These are phyloP conservation scores for Lentinula sp. DNA, from an alignment of 768 basidiomycete species.

Conservation along the genomic window DNA sequence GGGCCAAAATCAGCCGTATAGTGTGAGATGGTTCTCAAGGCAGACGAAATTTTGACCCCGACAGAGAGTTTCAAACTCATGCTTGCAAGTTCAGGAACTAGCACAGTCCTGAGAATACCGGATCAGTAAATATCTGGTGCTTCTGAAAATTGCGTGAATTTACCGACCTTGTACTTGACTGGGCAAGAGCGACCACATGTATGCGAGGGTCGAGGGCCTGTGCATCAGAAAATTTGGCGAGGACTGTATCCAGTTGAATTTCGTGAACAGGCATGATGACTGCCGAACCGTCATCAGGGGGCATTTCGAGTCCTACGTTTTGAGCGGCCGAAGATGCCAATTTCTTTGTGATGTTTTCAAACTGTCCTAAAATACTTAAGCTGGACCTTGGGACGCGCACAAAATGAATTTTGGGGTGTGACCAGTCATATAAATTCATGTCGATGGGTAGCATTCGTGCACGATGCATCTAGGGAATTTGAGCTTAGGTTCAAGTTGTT, in stretches of 20 bases:
- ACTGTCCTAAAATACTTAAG: slow-evolving; percentile 36
- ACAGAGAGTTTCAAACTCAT: slow-evolving; percentile 46
- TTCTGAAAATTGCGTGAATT: neutral
- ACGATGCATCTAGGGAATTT: slow-evolving; percentile 43
- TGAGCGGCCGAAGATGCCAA: slow-evolving; percentile 28
- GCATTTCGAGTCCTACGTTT: slow-evolving; percentile 19
- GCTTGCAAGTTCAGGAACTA: slow-evolving; percentile 36
- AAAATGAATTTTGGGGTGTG: slow-evolving; percentile 44
- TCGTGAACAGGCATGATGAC: slow-evolving; percentile 49
- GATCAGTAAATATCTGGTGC: slow-evolving; percentile 1
- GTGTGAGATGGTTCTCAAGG: slow-evolving; percentile 53
- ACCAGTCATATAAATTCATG: slow-evolving; percentile 41
- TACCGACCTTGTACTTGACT: slow-evolving; percentile 48
- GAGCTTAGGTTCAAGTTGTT: neutral
- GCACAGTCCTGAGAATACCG: slow-evolving; percentile 29
- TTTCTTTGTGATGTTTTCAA: slow-evolving; percentile 27
- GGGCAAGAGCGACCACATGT: slow-evolving; percentile 34
- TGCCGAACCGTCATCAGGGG: slow-evolving; percentile 17
- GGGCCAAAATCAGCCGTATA: slow-evolving; percentile 53
- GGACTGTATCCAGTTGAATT: slow-evolving; percentile 41
- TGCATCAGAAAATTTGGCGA: slow-evolving; percentile 34
- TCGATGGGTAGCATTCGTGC: slow-evolving; percentile 34
- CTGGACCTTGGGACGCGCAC: slow-evolving; percentile 31
- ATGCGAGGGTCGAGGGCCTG: slow-evolving; percentile 36
- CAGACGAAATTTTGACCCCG: slow-evolving; percentile 52